Percentiles rank a stretch among this genome's conserved stretches.
phyloP scores from a whole-genome alignment of 805 yeast genomes.

The Zygotorulaspora danielsina region DNA sequence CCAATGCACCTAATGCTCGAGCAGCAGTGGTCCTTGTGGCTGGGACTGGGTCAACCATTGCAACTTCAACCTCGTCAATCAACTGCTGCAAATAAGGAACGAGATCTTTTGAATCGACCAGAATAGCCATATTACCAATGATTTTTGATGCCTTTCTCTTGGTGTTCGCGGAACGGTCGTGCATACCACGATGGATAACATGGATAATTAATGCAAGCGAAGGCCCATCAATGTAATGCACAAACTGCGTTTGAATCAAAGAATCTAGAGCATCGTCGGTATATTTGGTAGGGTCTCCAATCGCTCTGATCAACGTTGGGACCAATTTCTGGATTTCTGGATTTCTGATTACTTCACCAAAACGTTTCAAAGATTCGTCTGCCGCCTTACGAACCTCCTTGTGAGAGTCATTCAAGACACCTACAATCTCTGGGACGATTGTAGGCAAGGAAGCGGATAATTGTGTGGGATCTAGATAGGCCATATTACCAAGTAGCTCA shows the following conservation, averaged over 20 bases:
- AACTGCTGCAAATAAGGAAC: constrained; percentile 75
- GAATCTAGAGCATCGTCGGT: constrained; percentile 87
- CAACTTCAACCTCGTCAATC: constrained; percentile 77
- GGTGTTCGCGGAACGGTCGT: constrained; percentile 87
- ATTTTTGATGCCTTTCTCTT: constrained; percentile 95
- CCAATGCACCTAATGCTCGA: constrained; percentile 92
- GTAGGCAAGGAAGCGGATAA: constrained; percentile 81
- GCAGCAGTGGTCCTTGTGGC: constrained; percentile 96
- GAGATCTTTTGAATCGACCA: constrained; percentile 84
- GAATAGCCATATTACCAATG: constrained; percentile 97
- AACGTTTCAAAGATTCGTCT: constrained; percentile 77
- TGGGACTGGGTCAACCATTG: constrained; percentile 99
- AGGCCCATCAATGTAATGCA: constrained; percentile 97
- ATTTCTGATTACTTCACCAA: constrained; percentile 95
- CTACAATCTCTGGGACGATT: constrained; percentile 94
- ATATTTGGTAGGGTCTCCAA: constrained; percentile 89
- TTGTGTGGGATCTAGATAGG: constrained; percentile 92
- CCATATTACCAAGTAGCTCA: constrained; percentile 95
- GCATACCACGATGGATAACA: constrained; percentile 93
- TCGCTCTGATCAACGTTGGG: constrained; percentile 81
- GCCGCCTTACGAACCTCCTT: constrained; percentile 97
- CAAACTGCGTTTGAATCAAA: constrained; percentile 85
- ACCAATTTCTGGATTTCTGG: constrained; percentile 95
- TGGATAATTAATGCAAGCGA: constrained; percentile 92
- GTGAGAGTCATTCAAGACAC: constrained; percentile 90